Base-by-base conservation (phyloP, 1,139 yeast species). In the Arxiozyma heterogenica region DNA sequence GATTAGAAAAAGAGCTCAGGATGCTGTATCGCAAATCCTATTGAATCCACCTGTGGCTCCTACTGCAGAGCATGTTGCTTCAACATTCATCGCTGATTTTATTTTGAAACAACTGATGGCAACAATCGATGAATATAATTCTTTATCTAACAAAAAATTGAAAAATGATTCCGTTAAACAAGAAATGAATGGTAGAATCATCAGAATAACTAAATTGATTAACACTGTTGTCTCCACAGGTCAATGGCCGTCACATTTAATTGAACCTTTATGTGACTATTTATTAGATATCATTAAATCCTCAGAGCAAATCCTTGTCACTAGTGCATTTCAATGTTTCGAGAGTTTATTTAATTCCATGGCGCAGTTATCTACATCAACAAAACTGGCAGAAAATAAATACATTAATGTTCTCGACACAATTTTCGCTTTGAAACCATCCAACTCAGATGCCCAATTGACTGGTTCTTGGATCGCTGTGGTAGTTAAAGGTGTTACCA, bases 401-500 rank as follows among this genome's bases (percentile, higher is more conserved):
- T 83, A 86, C 60, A 69, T 77, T 25, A 78, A 75, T 54, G 84
- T 88, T 18, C 73, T 90, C 57, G 82, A 85, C 62, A 79, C 86
- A 45, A 82, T 93, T 50, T 79, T 88, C 62, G 88, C 86, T 57
- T 76, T 91, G 65, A 84, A 83, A 60, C 98, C 98, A 7, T 77
- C 95, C 1, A 68, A 80, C 30, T 86, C 84, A 61, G 98, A 93
- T 65, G 76, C 84, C 46, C 91, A 89, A 68, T 77, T 93, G 61
- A 89, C 94, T 18, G 96, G 95, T 20, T 81, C 96, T 11, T 93
- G 98, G 98, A 79, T 90, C 51, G 96, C 97, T 0, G 96, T 90
- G 27, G 80, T 93, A 44, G 95, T 97, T 8, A 90, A 89, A 65
- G 96, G 94, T 49, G 75, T 86, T 58, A 82, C 82, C 52, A 78